Evolutionary conservation across 2,329 filamentous ascomycete species (phyloP).

Genomic region (Geosmithia morbida): DNA sequence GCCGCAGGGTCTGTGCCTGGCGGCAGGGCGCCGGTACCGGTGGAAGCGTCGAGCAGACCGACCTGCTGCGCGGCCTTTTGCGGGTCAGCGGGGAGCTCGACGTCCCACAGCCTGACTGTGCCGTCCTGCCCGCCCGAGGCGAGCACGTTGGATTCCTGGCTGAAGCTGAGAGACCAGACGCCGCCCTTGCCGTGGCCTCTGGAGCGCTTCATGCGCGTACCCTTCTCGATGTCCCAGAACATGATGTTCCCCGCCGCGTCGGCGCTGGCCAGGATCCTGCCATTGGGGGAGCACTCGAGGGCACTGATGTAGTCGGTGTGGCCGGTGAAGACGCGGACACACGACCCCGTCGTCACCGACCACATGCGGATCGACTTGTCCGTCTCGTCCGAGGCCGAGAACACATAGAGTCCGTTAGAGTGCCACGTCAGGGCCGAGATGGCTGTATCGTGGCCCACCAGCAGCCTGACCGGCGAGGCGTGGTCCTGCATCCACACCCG

Average conservation of each 20-base stretch:
- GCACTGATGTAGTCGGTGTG: constrained; percentile 80
- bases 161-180: constrained; percentile 88
- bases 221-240: constrained; percentile 86
- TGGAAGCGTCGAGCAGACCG: constrained; percentile 25
- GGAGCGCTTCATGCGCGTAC: constrained; percentile 78
- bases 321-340: constrained; percentile 82
- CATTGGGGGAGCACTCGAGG: constrained; percentile 73
- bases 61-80: constrained; percentile 37
- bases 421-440: constrained; percentile 93
- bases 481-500: constrained; percentile 89
- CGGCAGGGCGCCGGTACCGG: constrained; percentile 7
- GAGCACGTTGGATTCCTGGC: constrained; percentile 79
- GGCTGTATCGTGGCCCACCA: constrained; percentile 84
- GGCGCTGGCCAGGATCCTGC: constrained; percentile 80
- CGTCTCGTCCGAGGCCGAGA: constrained; percentile 73
- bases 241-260: constrained; percentile 83
- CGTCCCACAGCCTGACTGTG: constrained; percentile 90
- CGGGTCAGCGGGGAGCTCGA: constrained; percentile 55
- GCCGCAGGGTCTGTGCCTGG: background rate
- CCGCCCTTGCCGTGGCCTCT: constrained; percentile 87
- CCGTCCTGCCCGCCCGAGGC: constrained; percentile 85
- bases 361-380: constrained; percentile 96
- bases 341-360: constrained; percentile 76
- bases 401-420: constrained; percentile 84
- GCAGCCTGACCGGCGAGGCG: constrained; percentile 73